Evolutionary conservation across 768 basidiomycete species (phyloP).

Genomic region (Sistotremastrum niveocremeum): DNA sequence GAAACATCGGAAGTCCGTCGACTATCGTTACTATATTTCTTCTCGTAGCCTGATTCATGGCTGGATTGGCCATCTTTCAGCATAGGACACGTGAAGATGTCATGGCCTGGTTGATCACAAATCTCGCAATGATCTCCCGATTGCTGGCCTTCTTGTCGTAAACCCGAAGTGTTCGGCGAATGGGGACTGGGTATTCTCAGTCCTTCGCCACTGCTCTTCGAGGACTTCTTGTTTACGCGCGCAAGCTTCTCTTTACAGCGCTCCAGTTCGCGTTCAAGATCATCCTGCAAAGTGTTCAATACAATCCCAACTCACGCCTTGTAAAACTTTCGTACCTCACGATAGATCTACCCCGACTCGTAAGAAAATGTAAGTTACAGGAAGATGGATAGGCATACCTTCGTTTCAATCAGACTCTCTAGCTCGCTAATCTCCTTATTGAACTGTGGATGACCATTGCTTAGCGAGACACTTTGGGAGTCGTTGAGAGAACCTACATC

Average conservation of each 20-base stretch:
- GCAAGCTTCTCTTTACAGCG: slow-evolving; percentile 57
- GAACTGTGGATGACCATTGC: slow-evolving; percentile 33
- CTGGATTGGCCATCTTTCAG: slow-evolving; percentile 40
- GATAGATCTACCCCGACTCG: slow-evolving; percentile 49
- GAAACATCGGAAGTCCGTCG: slow-evolving; percentile 9
- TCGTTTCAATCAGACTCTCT: slow-evolving; percentile 86
- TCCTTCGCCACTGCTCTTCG: slow-evolving; percentile 31
- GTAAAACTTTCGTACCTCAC: slow-evolving; percentile 37
- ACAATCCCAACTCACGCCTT: slow-evolving; percentile 1
- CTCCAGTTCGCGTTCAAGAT: slow-evolving; percentile 77
- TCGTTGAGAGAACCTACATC: slow-evolving; percentile 23
- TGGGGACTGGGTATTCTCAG: too few species aligned
- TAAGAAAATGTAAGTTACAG: neutral
- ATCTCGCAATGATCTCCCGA: slow-evolving; percentile 61
- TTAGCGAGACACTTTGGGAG: slow-evolving; percentile 46
- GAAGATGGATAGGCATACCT: slow-evolving; percentile 36
- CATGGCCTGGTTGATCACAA: slow-evolving; percentile 75
- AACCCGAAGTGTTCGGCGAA: too few species aligned
- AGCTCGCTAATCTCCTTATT: slow-evolving; percentile 89
- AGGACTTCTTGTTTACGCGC: slow-evolving; percentile 44
- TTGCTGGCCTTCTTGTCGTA: too few species aligned
- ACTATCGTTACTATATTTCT: slow-evolving; percentile 6
- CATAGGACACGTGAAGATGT: slow-evolving; percentile 73
- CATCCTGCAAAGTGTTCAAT: slow-evolving; percentile 38
- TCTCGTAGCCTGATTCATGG: slow-evolving; percentile 11